These are phyloP conservation scores for Arxiozyma heterogenica DNA, from an alignment of 1,139 yeast genomes.

Conservation along the genomic window DNA sequence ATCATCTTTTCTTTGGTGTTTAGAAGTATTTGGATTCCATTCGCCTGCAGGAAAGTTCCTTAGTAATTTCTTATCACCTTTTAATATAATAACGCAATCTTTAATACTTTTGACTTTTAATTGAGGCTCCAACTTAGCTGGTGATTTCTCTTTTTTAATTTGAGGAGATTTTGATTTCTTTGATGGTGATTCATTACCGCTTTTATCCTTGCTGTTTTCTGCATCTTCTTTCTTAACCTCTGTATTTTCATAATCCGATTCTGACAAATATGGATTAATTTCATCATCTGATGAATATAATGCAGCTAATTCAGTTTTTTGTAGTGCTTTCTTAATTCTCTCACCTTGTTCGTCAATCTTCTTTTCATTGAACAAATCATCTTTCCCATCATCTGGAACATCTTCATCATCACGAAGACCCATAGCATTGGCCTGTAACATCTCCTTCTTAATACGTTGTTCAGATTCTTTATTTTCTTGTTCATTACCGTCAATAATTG, in stretches of 20 bases:
- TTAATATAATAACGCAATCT: conserved; percentile 59
- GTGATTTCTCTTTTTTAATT: conserved; percentile 19
- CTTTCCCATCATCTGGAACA: conserved; percentile 42
- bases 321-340: conserved; percentile 71
- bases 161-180: conserved; percentile 12
- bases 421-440: conserved; percentile 74
- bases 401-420: conserved; percentile 52
- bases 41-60: conserved; percentile 68
- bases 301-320: conserved; percentile 79
- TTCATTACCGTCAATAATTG: conserved; percentile 93
- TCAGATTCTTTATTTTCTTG: conserved; percentile 90
- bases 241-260: conserved; percentile 58
- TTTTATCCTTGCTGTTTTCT: conserved; percentile 23
- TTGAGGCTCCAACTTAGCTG: conserved; percentile 27
- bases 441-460: conserved; percentile 78
- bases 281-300: conserved; percentile 77
- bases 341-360: conserved; percentile 89
- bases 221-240: conserved; percentile 40
- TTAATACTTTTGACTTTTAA: conserved; percentile 44
- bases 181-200: conserved; percentile 5
- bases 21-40: conserved; percentile 63
- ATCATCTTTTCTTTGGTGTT: conserved; percentile 32
- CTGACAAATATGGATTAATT: conserved; percentile 70
- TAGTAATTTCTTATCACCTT: conserved; percentile 53
- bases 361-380: conserved; percentile 56